phyloP scores from a whole-genome alignment of 2,329 filamentous ascomycete genomes.

The Trichoderma hamatum region DNA sequence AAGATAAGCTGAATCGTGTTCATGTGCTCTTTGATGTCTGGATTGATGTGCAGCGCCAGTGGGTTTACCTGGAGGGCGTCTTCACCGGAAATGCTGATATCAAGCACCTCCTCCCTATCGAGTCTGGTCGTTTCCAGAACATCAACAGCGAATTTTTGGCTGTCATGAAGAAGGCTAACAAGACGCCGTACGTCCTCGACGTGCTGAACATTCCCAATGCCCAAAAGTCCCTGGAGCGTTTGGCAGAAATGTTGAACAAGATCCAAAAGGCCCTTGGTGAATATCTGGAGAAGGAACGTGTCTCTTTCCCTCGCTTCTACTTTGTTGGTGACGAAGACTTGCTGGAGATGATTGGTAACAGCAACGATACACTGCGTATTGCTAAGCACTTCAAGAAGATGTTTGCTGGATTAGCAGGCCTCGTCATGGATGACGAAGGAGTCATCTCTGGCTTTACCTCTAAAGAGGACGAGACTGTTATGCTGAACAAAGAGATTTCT shows the following conservation, averaged over 20 bases:
- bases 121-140: conserved; percentile 96
- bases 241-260: conserved; percentile 97
- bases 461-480: conserved; percentile 89
- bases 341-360: conserved; percentile 98
- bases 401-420: conserved; percentile 93
- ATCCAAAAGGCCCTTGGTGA: conserved; percentile 98
- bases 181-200: conserved; percentile 92
- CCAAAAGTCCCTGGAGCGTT: conserved; percentile 90
- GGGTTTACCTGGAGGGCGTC: conserved; percentile 98
- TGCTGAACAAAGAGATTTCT: conserved; percentile 87
- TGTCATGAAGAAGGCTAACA: conserved; percentile 99
- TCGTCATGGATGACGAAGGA: conserved; percentile 87
- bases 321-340: conserved; percentile 99
- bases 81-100: conserved; percentile 99
- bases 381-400: conserved; percentile 99
- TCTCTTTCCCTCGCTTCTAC: conserved; percentile 98
- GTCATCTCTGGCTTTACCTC: conserved; percentile 92
- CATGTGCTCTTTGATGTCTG: conserved; percentile 98
- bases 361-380: conserved; percentile 93
- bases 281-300: conserved; percentile 95
- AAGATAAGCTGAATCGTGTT: conserved; percentile 95
- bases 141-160: conserved; percentile 98
- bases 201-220: conserved; percentile 94
- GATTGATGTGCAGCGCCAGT: conserved; percentile 99
- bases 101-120: conserved; percentile 94